Percentiles rank a stretch among this genome's conserved stretches.
Evolutionary conservation across 2,329 filamentous ascomycete genomes (phyloP).

Genomic region (Fusarium burgessii): DNA sequence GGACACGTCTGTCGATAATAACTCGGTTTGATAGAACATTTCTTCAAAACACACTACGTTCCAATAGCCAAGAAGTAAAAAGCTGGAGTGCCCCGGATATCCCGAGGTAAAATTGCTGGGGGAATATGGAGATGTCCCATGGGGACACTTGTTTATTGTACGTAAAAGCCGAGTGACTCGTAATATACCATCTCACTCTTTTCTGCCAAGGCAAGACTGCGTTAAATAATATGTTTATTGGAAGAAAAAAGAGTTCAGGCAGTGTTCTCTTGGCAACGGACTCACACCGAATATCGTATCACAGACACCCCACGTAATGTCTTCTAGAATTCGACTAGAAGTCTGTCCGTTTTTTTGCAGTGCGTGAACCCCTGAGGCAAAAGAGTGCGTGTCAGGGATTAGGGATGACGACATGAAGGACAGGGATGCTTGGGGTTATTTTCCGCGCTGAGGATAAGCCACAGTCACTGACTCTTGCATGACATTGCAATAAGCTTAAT

Average conservation of each 20-base stretch:
- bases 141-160: slow-evolving; percentile 43
- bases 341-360: not conserved
- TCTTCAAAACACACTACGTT: slow-evolving; percentile 5
- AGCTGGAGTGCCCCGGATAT: slow-evolving; percentile 39
- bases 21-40: slow-evolving; percentile 1
- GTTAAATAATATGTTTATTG: not conserved
- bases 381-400: slow-evolving; percentile 18
- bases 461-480: slow-evolving; percentile 22
- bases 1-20: slow-evolving; percentile 17
- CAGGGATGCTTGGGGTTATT: slow-evolving; percentile 23
- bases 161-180: slow-evolving; percentile 37
- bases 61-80: slow-evolving; percentile 23
- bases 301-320: slow-evolving; percentile 13
- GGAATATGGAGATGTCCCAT: slow-evolving; percentile 38
- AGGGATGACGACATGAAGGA: slow-evolving; percentile 25
- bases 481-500: slow-evolving; percentile 1
- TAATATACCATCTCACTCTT: slow-evolving; percentile 6
- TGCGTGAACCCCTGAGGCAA: slow-evolving; percentile 14
- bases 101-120: slow-evolving; percentile 23
- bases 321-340: slow-evolving; percentile 46
- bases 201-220: not conserved
- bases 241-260: not conserved
- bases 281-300: slow-evolving; percentile 17
- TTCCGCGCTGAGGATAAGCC: slow-evolving; percentile 3
- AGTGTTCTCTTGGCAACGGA: slow-evolving; percentile 25